Evolutionary conservation across 2,329 filamentous ascomycete species (phyloP), one percentile per base, ranked within the genome.

Genomic region (Aspergillus ochraceoroseus): DNA sequence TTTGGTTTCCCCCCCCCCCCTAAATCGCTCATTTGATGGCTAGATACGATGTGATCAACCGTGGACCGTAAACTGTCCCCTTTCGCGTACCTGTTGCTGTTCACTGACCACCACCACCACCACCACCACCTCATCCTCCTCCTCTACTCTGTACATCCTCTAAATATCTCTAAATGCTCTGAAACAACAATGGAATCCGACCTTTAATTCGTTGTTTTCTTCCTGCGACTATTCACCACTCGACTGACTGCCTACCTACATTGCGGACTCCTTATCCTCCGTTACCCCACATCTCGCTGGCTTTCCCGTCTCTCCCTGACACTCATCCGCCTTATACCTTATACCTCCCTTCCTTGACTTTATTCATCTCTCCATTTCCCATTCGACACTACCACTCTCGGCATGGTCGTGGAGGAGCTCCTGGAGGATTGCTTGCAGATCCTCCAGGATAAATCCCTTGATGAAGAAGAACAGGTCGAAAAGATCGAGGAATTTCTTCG

Each of bases 391-490:
- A 37, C 34, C 33, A 22, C 27, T 13, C 43, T 34, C 66, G 76
- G 48, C 62, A 95, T 96, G 90, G 82, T 95, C 48, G 86, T 89
- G 56, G 90, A 96, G 73, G 82, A 89, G 55, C 81, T 90, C 41
- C 94, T 94, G 72, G 88, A 95, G 56, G 78, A 92, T 58, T 95
- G 88, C 65, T 79, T 94, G 62, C 86, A 87, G 37, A 79, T 95
- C 60, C 77, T 98, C 50, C 82, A 92, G 70, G 83, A 95, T 67
- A 70, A 80, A 43, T 74, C 76, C 40, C 74, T 95, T 47, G 87
- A 94, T 56, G 92, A 96, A 49, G 92, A 98, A 67, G 90, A 95
- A 60, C 94, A 92, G 73, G 90, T 86, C 33, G 90, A 96, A 67
- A 85, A 79, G 67, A 74, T 95, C 38, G 89, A 95, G 69, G 85